Evolutionary conservation across 2,329 filamentous ascomycete species (phyloP).

Genomic region (Fusarium proliferatum): DNA sequence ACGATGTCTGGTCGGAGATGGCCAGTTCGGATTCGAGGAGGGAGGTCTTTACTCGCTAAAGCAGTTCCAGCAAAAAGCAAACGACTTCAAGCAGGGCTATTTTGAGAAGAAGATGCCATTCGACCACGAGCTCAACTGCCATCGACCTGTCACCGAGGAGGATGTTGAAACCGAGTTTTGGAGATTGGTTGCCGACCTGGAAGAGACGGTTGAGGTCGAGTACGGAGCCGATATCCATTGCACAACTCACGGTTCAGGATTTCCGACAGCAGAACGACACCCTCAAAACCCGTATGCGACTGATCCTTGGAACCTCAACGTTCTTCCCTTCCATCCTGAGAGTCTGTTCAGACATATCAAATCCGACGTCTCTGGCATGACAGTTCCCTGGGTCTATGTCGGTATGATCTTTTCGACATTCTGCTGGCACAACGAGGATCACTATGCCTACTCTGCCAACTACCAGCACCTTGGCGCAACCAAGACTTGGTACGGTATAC

Average conservation of each 20-base stretch:
- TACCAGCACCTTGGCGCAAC: slow-evolving; percentile 98
- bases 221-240: slow-evolving; percentile 99
- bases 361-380: slow-evolving; percentile 98
- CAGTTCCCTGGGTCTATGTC: slow-evolving; percentile 98
- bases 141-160: slow-evolving; percentile 87
- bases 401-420: slow-evolving; percentile 99
- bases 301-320: slow-evolving; percentile 96
- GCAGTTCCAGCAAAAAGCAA: slow-evolving; percentile 95
- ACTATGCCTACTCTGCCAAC: slow-evolving; percentile 97
- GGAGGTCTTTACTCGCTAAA: slow-evolving; percentile 94
- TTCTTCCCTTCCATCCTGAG: slow-evolving; percentile 88
- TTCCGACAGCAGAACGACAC: slow-evolving; percentile 92
- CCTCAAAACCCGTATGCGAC: slow-evolving; percentile 87
- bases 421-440: slow-evolving; percentile 99
- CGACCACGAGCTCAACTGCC: slow-evolving; percentile 84
- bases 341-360: slow-evolving; percentile 98
- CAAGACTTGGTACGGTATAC: slow-evolving; percentile 99
- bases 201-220: slow-evolving; percentile 96
- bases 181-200: slow-evolving; percentile 91
- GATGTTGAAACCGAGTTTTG: slow-evolving; percentile 98
- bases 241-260: slow-evolving; percentile 96
- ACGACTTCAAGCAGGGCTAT: slow-evolving; percentile 93
- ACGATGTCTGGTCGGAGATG: slow-evolving; percentile 92
- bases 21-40: slow-evolving; percentile 97
- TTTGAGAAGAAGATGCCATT: slow-evolving; percentile 92